phyloP scores from a whole-genome alignment of 139 green algal species.

The Microglena sp. region DNA sequence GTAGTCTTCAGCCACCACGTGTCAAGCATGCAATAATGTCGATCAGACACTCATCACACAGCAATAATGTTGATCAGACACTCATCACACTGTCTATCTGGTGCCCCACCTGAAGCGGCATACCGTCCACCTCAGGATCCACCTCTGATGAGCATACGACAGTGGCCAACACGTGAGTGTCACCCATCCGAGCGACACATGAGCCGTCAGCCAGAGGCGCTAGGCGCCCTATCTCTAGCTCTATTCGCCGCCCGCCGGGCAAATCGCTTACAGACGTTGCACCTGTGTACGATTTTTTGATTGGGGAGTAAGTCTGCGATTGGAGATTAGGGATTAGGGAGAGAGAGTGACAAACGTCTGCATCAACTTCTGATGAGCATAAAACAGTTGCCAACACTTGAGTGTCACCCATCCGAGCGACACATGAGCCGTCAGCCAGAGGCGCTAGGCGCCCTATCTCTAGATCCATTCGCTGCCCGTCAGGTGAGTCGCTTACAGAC shows the following conservation, averaged over 20 bases:
- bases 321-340: no score
- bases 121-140: background rate
- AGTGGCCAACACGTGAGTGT: background rate
- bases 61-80: no score
- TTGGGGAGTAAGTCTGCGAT: no score
- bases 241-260: background rate
- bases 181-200: background rate
- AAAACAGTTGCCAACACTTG: background rate
- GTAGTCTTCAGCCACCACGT: background rate
- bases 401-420: background rate
- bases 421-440: background rate
- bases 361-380: background rate
- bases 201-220: background rate
- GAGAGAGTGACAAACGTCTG: no score
- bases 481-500: background rate
- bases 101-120: background rate
- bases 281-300: no score
- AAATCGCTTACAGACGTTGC: background rate
- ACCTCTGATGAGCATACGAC: background rate
- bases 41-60: no score
- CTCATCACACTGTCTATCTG: no score
- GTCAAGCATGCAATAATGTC: background rate
- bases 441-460: background rate
- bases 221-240: background rate
- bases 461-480: background rate